Conservation (phyloP, 1,284 basidiomycete genomes). For the Fomitopsis schrenkii region DNA sequence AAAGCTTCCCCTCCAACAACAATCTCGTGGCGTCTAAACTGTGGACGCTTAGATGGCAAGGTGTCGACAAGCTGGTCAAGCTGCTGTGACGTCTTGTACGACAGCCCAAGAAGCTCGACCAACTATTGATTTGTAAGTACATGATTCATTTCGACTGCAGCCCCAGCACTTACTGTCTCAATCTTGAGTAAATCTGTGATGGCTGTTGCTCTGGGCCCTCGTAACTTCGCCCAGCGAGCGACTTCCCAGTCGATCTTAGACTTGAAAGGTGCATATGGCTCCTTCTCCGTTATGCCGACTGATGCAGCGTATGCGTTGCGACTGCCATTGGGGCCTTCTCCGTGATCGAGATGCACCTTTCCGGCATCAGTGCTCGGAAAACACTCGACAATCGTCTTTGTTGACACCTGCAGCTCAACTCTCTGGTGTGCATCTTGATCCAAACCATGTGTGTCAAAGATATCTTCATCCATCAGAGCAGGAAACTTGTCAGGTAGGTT, state of each 20-base stretch:
- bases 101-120: slow-evolving; percentile 13
- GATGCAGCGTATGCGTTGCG: background rate
- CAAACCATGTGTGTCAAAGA: no score
- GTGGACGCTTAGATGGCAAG: slow-evolving; percentile 18
- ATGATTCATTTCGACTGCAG: no score
- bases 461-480: background rate
- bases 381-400: background rate
- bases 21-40: slow-evolving; percentile 19
- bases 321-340: background rate
- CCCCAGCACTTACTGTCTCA: background rate
- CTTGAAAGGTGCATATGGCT: background rate
- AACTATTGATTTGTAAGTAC: no score
- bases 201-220: slow-evolving; percentile 17
- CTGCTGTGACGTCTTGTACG: slow-evolving; percentile 23
- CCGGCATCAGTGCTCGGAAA: background rate
- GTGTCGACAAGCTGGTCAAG: slow-evolving; percentile 28
- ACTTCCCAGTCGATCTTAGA: slow-evolving; percentile 18
- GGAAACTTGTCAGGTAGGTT: no score
- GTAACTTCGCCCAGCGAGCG: slow-evolving; percentile 17
- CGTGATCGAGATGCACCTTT: background rate
- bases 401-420: background rate
- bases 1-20: slow-evolving; percentile 18
- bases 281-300: background rate
- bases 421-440: background rate
- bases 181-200: background rate